A percentile compares a stretch with the other conserved stretches of the same genome.
Evolutionary conservation across 352 stramenopile species (phyloP).

Genomic region (Phytophthora fragariaefolia): DNA sequence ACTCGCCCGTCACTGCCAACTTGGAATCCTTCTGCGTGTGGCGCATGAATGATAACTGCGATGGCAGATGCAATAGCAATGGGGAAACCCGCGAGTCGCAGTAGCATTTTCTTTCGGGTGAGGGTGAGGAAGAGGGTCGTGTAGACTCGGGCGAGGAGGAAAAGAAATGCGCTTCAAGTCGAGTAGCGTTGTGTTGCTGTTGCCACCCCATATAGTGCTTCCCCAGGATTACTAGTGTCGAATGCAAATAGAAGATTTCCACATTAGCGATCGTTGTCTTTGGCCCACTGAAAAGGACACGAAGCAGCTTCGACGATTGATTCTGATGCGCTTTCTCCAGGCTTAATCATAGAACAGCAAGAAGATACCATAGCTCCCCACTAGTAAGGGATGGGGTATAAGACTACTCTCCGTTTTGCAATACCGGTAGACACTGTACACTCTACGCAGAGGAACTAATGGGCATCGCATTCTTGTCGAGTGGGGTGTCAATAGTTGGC

Average conservation of each 20-base stretch:
- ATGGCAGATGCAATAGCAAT: conserved; percentile 1
- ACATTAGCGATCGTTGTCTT: background rate
- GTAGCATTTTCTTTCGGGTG: conserved; percentile 4
- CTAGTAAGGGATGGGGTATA: conserved; percentile 1
- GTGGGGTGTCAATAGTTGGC: background rate
- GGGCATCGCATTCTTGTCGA: background rate
- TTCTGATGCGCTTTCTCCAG: conserved; percentile 4
- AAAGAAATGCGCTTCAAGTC: conserved; percentile 1
- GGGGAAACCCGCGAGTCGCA: conserved; percentile 7
- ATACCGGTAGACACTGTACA: too few species aligned
- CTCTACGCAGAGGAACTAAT: background rate
- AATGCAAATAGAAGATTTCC: conserved; percentile 14
- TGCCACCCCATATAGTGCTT: background rate
- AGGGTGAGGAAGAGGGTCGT: background rate
- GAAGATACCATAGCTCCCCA: background rate
- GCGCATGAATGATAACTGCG: background rate
- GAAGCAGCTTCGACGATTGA: conserved; percentile 16
- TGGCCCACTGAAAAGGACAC: conserved; percentile 5
- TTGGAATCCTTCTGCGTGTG: conserved; percentile 15
- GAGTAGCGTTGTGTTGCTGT: background rate
- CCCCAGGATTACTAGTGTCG: background rate
- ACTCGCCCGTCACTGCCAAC: conserved; percentile 25
- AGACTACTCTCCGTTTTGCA: background rate
- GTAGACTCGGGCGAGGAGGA: conserved; percentile 8
- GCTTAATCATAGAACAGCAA: too few species aligned